Conservation (phyloP, 2,329 filamentous ascomycete species). For the Microsporum canis region DNA sequence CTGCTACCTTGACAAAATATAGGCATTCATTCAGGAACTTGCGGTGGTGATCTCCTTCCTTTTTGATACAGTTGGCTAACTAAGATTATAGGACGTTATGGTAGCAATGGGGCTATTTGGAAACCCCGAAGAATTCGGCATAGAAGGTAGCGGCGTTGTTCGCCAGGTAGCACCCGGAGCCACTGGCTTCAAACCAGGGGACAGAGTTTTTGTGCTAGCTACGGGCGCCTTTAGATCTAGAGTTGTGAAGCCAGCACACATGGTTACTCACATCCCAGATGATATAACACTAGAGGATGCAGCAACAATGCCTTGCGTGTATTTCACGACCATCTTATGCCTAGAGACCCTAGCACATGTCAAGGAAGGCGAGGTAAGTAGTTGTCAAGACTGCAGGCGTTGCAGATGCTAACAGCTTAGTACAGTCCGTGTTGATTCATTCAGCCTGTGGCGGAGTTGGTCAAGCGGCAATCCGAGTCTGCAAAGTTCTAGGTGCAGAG, state of each 20-base stretch:
- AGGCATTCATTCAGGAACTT: no score
- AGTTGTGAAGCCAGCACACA: background rate
- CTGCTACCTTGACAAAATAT: no score
- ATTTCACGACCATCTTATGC: slow-evolving; percentile 13
- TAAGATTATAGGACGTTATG: background rate
- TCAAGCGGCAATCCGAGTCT: slow-evolving; percentile 16
- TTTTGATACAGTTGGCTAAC: background rate
- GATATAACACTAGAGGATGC: slow-evolving; percentile 14
- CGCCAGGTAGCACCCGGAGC: slow-evolving; percentile 5
- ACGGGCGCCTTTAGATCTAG: slow-evolving; percentile 5
- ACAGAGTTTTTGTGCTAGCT: slow-evolving; percentile 8
- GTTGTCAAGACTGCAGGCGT: background rate
- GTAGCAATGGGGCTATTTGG: background rate
- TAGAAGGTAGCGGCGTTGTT: slow-evolving; percentile 12
- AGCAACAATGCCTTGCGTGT: slow-evolving; percentile 12
- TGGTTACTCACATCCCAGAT: slow-evolving; percentile 12
- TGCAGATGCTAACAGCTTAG: background rate
- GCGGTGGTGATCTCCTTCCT: background rate
- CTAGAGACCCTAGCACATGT: slow-evolving; percentile 12
- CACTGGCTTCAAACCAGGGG: slow-evolving; percentile 10
- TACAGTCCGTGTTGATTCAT: slow-evolving; percentile 17
- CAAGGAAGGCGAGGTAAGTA: slow-evolving; percentile 7
- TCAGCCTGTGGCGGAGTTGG: slow-evolving; percentile 17
- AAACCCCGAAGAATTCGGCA: background rate
- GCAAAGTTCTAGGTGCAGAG: slow-evolving; percentile 14